phyloP scores from a whole-genome alignment of 306 rosid species.

The Trifolium subterraneum region DNA sequence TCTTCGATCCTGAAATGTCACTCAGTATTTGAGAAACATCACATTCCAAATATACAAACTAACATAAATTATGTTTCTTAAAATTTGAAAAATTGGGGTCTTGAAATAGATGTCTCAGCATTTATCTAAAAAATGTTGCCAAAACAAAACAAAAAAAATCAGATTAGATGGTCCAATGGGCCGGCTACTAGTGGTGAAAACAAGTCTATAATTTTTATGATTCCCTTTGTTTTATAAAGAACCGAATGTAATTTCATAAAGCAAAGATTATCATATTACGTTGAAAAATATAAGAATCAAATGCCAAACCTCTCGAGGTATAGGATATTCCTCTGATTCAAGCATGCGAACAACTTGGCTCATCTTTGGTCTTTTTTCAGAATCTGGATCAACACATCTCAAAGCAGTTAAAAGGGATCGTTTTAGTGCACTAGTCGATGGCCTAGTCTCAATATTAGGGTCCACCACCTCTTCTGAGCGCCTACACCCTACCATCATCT shows the following conservation, averaged over 20 bases:
- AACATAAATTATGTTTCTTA: background rate
- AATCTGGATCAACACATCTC: slow-evolving; percentile 88
- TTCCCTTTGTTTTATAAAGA: slow-evolving; percentile 2
- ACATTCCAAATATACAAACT: slow-evolving; percentile 26
- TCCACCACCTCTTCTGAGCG: slow-evolving; percentile 87
- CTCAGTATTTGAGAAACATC: slow-evolving; percentile 24
- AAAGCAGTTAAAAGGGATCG: slow-evolving; percentile 80
- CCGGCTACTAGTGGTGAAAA: too few relatives aligned
- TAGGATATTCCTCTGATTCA: slow-evolving; percentile 83
- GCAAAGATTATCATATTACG: background rate
- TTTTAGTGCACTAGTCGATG: slow-evolving; percentile 79
- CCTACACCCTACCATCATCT: slow-evolving; percentile 86
- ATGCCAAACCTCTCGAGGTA: slow-evolving; percentile 74
- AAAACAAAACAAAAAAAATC: too few relatives aligned
- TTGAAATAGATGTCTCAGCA: background rate
- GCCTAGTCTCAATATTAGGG: slow-evolving; percentile 75
- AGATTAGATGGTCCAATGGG: too few relatives aligned
- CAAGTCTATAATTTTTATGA: background rate
- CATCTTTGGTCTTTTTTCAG: slow-evolving; percentile 83
- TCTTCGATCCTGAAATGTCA: slow-evolving; percentile 64
- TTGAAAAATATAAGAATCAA: slow-evolving; percentile 31
- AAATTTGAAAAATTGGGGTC: background rate
- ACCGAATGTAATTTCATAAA: background rate
- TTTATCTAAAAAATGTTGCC: background rate
- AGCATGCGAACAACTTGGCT: slow-evolving; percentile 90